phyloP scores from a whole-genome alignment of 352 stramenopile species.

The Phytophthora idaei region DNA sequence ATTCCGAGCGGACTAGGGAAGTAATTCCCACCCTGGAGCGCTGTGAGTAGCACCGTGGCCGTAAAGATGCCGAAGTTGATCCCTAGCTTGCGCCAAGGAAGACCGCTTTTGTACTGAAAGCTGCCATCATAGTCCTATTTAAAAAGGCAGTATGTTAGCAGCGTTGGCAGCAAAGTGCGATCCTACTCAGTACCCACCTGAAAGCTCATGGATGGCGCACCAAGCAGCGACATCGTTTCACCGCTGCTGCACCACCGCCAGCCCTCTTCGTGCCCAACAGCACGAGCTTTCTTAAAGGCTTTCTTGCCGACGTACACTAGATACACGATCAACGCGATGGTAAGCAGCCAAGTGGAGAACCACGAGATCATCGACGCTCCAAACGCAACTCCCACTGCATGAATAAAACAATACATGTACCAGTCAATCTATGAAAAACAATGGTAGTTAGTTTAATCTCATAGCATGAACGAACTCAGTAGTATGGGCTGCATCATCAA shows the following conservation, averaged over 20 bases:
- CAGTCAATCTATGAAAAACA: neutral
- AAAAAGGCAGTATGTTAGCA: neutral
- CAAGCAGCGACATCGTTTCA: constrained; percentile 39
- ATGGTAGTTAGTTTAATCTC: constrained; percentile 15
- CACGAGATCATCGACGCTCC: constrained; percentile 90
- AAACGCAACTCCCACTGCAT: constrained; percentile 43
- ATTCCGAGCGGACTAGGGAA: constrained; percentile 91
- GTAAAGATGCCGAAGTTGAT: constrained; percentile 80
- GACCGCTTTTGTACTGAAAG: constrained; percentile 37
- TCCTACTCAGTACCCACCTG: constrained; percentile 20
- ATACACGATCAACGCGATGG: constrained; percentile 82
- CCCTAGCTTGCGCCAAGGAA: constrained; percentile 68
- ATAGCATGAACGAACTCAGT: constrained; percentile 35
- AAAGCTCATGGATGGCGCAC: constrained; percentile 34
- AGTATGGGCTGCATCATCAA: constrained; percentile 93
- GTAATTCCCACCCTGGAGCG: constrained; percentile 87
- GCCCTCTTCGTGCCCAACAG: constrained; percentile 84
- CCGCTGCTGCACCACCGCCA: constrained; percentile 40
- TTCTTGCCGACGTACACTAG: constrained; percentile 78
- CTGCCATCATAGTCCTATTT: constrained; percentile 32
- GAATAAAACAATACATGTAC: neutral
- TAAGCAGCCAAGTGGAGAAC: constrained; percentile 81
- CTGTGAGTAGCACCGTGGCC: constrained; percentile 85
- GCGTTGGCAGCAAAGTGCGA: neutral
- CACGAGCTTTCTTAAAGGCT: constrained; percentile 76